Conservation (phyloP, 2,329 filamentous ascomycete genomes). For the Diplodia corticola region DNA sequence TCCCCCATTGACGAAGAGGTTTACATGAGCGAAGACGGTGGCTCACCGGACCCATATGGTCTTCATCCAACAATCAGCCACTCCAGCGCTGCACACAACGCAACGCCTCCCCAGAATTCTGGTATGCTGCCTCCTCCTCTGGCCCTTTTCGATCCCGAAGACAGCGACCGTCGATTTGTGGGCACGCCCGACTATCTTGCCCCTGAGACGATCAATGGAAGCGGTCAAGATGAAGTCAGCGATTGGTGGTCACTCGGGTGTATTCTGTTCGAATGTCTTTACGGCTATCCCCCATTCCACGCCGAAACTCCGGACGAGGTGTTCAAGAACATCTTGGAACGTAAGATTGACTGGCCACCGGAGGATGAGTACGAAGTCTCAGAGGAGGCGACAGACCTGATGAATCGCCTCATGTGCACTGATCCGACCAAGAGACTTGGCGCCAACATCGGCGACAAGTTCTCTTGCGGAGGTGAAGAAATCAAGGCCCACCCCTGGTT, state of each 20-base stretch:
- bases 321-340: conserved; percentile 91
- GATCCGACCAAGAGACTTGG: conserved; percentile 81
- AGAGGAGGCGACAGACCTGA: conserved; percentile 86
- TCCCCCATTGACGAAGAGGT: conserved; percentile 73
- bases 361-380: conserved; percentile 76
- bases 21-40: conserved; percentile 63
- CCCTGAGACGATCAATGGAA: conserved; percentile 92
- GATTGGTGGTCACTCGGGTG: conserved; percentile 99
- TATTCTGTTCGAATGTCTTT: conserved; percentile 95
- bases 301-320: conserved; percentile 87
- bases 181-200: conserved; percentile 96
- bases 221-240: conserved; percentile 94
- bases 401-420: conserved; percentile 86
- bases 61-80: conserved; percentile 63
- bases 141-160: conserved; percentile 93
- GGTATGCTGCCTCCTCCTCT: conserved; percentile 88
- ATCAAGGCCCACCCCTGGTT: conserved; percentile 93
- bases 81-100: conserved; percentile 54
- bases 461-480: conserved; percentile 79
- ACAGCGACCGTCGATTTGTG: conserved; percentile 89
- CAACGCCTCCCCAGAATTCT: conserved; percentile 59
- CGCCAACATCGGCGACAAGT: conserved; percentile 81
- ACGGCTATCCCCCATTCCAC: conserved; percentile 91
- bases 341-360: conserved; percentile 90
- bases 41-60: conserved; percentile 72